phyloP scores from a whole-genome alignment of 2,329 filamentous ascomycete species.

The Calonectria hawksworthii region DNA sequence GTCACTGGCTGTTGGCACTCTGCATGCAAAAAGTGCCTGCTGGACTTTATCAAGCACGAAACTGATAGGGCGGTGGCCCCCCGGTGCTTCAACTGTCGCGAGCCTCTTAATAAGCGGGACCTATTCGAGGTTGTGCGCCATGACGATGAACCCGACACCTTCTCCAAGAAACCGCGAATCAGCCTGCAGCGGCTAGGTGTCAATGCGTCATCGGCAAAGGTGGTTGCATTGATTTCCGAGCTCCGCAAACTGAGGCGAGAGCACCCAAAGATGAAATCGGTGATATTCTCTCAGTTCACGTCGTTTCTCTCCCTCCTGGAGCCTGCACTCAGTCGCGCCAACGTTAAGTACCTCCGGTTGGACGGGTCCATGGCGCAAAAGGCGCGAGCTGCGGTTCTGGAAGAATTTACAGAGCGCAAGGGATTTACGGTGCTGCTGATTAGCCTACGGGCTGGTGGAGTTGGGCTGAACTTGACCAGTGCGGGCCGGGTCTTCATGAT shows the following conservation, averaged over 20 bases:
- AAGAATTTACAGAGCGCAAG: conserved; percentile 73
- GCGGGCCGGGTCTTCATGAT: conserved; percentile 97
- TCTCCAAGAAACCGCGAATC: conserved; percentile 64
- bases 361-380: conserved; percentile 94
- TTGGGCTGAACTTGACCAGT: conserved; percentile 91
- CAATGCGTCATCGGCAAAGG: conserved; percentile 87
- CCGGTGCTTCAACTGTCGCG: conserved; percentile 91
- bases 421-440: conserved; percentile 84
- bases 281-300: conserved; percentile 98
- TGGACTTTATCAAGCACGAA: conserved; percentile 91
- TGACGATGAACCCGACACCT: conserved; percentile 69
- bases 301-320: conserved; percentile 94
- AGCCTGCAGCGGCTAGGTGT: conserved; percentile 72
- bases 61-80: conserved; percentile 81
- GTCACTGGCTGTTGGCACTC: conserved; percentile 99
- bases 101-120: conserved; percentile 84
- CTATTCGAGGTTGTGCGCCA: conserved; percentile 93
- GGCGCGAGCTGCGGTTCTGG: conserved; percentile 81
- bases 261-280: conserved; percentile 82
- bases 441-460: conserved; percentile 89
- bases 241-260: conserved; percentile 77
- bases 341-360: conserved; percentile 86
- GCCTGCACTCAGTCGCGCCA: conserved; percentile 79
- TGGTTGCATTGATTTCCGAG: conserved; percentile 82
- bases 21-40: conserved; percentile 93